These are phyloP conservation scores for Boletus bicolor DNA, from an alignment of 768 basidiomycete genomes.

Conservation along the genomic window DNA sequence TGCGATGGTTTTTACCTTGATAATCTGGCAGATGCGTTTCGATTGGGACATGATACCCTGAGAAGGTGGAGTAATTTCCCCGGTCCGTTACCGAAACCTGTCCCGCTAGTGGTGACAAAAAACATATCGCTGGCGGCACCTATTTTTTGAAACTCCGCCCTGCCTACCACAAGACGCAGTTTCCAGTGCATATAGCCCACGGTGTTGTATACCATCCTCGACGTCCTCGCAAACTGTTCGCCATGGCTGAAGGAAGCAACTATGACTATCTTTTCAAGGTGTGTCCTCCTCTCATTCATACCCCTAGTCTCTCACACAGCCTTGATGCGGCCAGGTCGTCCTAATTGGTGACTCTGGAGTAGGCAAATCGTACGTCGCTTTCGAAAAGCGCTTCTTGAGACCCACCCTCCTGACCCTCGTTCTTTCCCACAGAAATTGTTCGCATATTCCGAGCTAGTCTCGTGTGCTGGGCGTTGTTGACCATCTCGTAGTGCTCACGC, in stretches of 20 bases:
- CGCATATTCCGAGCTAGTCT: constrained; percentile 2
- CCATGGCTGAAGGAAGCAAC: constrained; percentile 90
- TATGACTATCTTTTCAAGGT: constrained; percentile 99
- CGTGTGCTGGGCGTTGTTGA: constrained; percentile 2
- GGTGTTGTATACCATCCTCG: constrained; percentile 11
- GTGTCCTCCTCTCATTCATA: not conserved
- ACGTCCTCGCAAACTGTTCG: constrained; percentile 3
- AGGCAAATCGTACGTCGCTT: constrained; percentile 90
- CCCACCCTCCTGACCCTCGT: not conserved
- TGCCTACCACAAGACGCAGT: not conserved
- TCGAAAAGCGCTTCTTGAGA: not conserved
- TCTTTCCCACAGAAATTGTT: constrained; percentile 33
- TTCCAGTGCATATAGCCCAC: not conserved
- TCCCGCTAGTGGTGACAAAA: too few species aligned
- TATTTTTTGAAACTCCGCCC: constrained; percentile 31
- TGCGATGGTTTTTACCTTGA: constrained; percentile 45
- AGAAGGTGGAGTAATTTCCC: not conserved
- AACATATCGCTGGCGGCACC: not conserved
- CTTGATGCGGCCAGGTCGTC: constrained; percentile 68
- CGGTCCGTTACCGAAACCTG: too few species aligned
- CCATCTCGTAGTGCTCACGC: constrained; percentile 78
- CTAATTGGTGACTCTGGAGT: constrained; percentile 99
- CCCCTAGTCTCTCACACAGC: not conserved
- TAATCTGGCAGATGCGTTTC: constrained; percentile 69
- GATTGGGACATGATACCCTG: constrained; percentile 14